Conservation (phyloP, 2,329 filamentous ascomycete genomes). For the Cladosporium sp. region DNA sequence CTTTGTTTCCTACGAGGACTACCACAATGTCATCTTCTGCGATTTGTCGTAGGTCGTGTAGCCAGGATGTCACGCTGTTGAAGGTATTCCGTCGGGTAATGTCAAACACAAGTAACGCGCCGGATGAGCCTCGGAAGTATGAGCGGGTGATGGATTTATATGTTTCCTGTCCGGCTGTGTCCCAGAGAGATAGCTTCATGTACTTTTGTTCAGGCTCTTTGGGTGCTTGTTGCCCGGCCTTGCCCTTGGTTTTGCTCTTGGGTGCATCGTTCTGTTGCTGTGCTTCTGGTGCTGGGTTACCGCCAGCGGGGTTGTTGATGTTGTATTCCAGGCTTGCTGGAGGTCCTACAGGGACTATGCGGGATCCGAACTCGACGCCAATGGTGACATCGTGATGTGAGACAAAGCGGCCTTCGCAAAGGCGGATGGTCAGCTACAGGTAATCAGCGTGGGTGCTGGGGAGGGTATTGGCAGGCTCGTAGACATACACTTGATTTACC, state of each 20-base stretch:
- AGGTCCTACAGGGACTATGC: constrained; percentile 85
- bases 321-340: constrained; percentile 61
- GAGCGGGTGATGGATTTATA: constrained; percentile 95
- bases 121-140: constrained; percentile 80
- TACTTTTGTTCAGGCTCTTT: constrained; percentile 56
- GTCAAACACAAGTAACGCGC: constrained; percentile 87
- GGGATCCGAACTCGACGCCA: constrained; percentile 90
- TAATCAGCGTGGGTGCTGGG: constrained; percentile 3
- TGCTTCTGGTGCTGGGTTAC: constrained; percentile 9
- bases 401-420: constrained; percentile 94
- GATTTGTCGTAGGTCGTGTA: constrained; percentile 88
- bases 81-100: constrained; percentile 84
- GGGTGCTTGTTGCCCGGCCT: constrained; percentile 30
- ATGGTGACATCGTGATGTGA: constrained; percentile 96
- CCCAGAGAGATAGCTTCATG: constrained; percentile 94
- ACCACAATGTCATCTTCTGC: constrained; percentile 95
- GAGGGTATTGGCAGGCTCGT: not conserved
- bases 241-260: constrained; percentile 14
- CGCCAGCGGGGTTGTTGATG: constrained; percentile 47
- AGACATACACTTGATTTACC: constrained; percentile 73
- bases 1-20: constrained; percentile 92
- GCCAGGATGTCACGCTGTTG: constrained; percentile 83
- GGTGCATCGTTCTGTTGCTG: constrained; percentile 17
- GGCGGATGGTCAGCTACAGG: constrained; percentile 74
- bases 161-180: constrained; percentile 93